Percentiles rank a stretch among this genome's conserved stretches.
Evolutionary conservation across 495 filamentous ascomycete genomes (phyloP).

Genomic region (Diplogelasinospora grovesii): DNA sequence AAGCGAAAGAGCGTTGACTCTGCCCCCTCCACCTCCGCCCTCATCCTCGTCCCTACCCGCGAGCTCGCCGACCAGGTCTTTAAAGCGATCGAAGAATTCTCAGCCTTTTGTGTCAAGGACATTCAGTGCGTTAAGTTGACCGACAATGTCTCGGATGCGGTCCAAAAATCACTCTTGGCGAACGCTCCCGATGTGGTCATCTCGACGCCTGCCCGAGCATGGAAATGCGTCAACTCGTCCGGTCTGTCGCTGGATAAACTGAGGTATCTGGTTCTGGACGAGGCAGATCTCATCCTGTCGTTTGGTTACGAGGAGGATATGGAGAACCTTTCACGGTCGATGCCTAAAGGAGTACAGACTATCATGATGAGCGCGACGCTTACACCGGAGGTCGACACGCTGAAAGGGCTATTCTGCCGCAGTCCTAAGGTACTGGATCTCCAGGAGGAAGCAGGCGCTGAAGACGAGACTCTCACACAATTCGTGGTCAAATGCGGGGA

Average conservation of each 20-base stretch:
- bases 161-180: slow-evolving; percentile 79
- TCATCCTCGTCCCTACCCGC: slow-evolving; percentile 89
- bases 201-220: slow-evolving; percentile 74
- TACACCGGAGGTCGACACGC: slow-evolving; percentile 71
- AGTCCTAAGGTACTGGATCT: slow-evolving; percentile 71
- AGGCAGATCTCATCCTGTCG: slow-evolving; percentile 88
- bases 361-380: slow-evolving; percentile 92
- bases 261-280: slow-evolving; percentile 81
- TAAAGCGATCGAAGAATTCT: slow-evolving; percentile 62
- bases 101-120: slow-evolving; percentile 76
- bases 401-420: slow-evolving; percentile 82
- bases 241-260: slow-evolving; percentile 64
- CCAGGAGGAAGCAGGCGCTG: slow-evolving; percentile 58
- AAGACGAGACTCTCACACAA: slow-evolving; percentile 69
- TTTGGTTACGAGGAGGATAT: slow-evolving; percentile 94
- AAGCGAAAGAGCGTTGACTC: slow-evolving; percentile 59
- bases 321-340: slow-evolving; percentile 60
- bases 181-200: slow-evolving; percentile 84
- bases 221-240: slow-evolving; percentile 61
- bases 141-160: slow-evolving; percentile 78
- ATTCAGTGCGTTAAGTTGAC: slow-evolving; percentile 77
- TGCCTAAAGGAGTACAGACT: slow-evolving; percentile 83
- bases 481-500: slow-evolving; percentile 85
- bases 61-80: slow-evolving; percentile 89
- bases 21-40: slow-evolving; percentile 46